Percentiles rank a stretch among this genome's conserved stretches.
These are phyloP conservation scores for Zygnema cylindricum DNA, from an alignment of 139 green algal species.

Conservation along the genomic window DNA sequence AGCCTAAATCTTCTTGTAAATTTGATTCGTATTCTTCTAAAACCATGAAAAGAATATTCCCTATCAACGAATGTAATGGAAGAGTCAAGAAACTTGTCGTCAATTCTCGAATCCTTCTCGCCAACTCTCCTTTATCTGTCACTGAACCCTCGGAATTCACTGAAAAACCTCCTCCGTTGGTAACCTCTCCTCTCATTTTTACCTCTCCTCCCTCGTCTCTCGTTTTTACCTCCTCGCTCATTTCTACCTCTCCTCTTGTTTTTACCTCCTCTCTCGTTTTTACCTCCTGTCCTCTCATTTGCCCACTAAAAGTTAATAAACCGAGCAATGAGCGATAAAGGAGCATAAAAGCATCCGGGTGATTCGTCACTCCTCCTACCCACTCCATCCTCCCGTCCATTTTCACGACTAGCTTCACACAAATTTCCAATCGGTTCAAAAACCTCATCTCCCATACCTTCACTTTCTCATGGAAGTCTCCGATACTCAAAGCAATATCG, in stretches of 20 bases:
- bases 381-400: slow-evolving; percentile 24
- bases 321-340: slow-evolving; percentile 45
- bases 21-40: neutral
- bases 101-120: too few species aligned
- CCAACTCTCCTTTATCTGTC: too few species aligned
- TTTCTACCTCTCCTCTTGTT: neutral
- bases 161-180: too few species aligned
- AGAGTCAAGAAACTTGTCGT: neutral
- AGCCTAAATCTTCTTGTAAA: neutral
- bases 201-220: neutral
- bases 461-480: neutral
- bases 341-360: slow-evolving; percentile 44
- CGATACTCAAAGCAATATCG: neutral
- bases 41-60: slow-evolving; percentile 7
- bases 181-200: neutral
- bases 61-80: neutral
- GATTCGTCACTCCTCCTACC: slow-evolving; percentile 57
- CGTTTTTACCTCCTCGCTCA: neutral
- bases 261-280: neutral
- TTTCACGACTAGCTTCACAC: neutral
- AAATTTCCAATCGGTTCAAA: slow-evolving; percentile 8
- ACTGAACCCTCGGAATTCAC: too few species aligned
- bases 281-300: neutral
- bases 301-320: slow-evolving; percentile 6
- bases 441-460: slow-evolving; percentile 27